Percentiles rank a stretch among this genome's conserved stretches.
These are phyloP conservation scores for Taphrina deformans DNA, from an alignment of 1,139 yeast genomes.

Conservation along the genomic window DNA sequence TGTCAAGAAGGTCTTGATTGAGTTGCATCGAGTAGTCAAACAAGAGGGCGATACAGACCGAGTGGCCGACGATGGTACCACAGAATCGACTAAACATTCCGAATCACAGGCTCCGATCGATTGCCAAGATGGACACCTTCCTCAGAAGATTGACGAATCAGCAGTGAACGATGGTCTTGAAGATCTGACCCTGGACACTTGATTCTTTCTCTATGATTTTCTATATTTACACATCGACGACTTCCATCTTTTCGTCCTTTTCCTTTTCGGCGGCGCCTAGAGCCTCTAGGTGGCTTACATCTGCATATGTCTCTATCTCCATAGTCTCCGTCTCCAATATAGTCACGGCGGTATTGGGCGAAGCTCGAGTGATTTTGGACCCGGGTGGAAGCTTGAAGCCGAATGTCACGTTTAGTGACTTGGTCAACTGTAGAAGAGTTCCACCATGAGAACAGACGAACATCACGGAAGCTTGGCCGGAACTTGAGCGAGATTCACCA, in stretches of 20 bases:
- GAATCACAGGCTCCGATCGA: background rate
- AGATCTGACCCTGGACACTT: background rate
- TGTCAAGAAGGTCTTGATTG: background rate
- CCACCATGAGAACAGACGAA: slow-evolving; percentile 30
- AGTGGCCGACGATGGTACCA: background rate
- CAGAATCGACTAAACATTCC: too few species aligned
- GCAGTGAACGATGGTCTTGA: background rate
- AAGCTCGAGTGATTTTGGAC: background rate
- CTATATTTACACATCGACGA: slow-evolving; percentile 19
- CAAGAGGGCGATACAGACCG: background rate
- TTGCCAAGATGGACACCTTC: background rate
- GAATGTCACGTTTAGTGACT: slow-evolving; percentile 4
- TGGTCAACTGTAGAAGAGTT: slow-evolving; percentile 11
- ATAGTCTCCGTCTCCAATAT: slow-evolving; percentile 16
- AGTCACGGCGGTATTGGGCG: slow-evolving; percentile 26
- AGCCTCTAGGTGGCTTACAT: slow-evolving; percentile 7
- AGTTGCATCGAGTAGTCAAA: background rate
- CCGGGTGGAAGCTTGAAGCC: slow-evolving; percentile 4
- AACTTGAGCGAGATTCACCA: background rate
- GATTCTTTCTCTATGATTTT: background rate
- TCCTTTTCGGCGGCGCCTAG: slow-evolving; percentile 1
- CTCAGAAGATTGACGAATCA: background rate
- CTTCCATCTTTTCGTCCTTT: slow-evolving; percentile 27
- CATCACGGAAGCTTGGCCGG: background rate
- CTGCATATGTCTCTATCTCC: slow-evolving; percentile 24